Conservation (phyloP, 2,329 filamentous ascomycete genomes). For the Daldinia eschscholtzii region DNA sequence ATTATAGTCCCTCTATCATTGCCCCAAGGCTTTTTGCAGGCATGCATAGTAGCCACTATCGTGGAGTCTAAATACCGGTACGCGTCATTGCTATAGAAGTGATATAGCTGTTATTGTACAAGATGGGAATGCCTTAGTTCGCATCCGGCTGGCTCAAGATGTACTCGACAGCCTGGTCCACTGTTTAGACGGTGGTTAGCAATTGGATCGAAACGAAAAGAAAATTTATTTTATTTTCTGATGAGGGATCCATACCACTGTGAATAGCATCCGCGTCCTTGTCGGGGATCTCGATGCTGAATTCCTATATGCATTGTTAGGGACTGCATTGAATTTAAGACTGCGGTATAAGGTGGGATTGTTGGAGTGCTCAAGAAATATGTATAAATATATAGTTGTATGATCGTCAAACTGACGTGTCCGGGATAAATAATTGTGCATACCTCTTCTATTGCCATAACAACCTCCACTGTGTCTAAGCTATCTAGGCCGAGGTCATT, state of each 20-base stretch:
- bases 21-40: conserved; percentile 25
- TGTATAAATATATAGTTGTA: too few relatives aligned
- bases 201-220: not conserved
- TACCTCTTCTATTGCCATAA: conserved; percentile 99
- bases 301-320: conserved; percentile 60
- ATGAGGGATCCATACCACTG: conserved; percentile 75
- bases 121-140: conserved; percentile 61
- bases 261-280: conserved; percentile 96
- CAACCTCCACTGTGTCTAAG: conserved; percentile 98
- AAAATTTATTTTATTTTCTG: not conserved
- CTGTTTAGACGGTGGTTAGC: conserved; percentile 61
- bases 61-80: conserved; percentile 35
- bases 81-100: conserved; percentile 45
- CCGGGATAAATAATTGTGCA: conserved; percentile 32
- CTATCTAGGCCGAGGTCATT: conserved; percentile 98
- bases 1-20: conserved; percentile 27
- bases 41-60: conserved; percentile 29
- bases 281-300: conserved; percentile 96
- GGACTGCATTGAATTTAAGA: conserved; percentile 1
- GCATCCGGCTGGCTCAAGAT: conserved; percentile 94
- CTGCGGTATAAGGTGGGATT: not conserved
- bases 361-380: conserved; percentile 22
- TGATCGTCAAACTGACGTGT: not conserved
- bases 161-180: conserved; percentile 95
- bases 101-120: conserved; percentile 51